phyloP scores from a whole-genome alignment of 164 flowering plant genomes.

The Taxillus chinensis region DNA sequence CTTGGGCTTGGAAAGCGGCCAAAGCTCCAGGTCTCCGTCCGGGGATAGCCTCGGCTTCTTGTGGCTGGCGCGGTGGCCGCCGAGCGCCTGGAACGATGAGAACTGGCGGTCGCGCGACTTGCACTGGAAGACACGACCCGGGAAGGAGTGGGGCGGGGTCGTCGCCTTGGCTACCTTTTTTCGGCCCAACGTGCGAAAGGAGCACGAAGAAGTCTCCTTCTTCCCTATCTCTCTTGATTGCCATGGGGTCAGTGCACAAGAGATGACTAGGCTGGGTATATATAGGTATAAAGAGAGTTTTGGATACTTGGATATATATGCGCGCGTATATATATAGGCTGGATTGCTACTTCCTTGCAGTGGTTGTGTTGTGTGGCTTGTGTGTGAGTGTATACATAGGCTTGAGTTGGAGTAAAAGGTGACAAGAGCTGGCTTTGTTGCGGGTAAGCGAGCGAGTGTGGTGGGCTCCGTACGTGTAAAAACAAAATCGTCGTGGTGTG shows the following conservation, averaged over 20 bases:
- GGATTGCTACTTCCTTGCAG: too few relatives aligned
- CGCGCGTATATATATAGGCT: too few relatives aligned
- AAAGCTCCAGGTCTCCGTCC: neutral
- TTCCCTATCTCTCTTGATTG: conserved; percentile 14
- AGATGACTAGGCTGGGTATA: neutral
- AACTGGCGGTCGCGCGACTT: conserved; percentile 28
- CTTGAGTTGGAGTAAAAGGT: too few relatives aligned
- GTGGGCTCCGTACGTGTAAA: too few relatives aligned
- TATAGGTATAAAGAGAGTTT: too few relatives aligned
- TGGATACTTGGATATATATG: too few relatives aligned
- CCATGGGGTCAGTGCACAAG: conserved; percentile 1
- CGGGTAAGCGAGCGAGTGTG: too few relatives aligned
- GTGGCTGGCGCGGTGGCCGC: conserved; percentile 44
- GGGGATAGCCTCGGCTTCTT: conserved; percentile 11
- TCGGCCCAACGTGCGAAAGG: conserved; percentile 9
- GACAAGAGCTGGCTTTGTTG: too few relatives aligned
- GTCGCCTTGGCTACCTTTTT: neutral
- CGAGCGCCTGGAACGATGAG: conserved; percentile 34
- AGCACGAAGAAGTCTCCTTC: conserved; percentile 13
- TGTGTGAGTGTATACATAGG: too few relatives aligned
- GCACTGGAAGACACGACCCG: conserved; percentile 19
- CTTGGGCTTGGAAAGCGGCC: conserved; percentile 14
- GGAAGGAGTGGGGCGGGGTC: neutral
- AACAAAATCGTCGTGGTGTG: too few relatives aligned
- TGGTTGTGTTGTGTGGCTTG: too few relatives aligned